Evolutionary conservation across 2,329 filamentous ascomycete genomes (phyloP), one percentile per base, ranked within the genome.

Genomic region (Macroventuria anomochaeta): DNA sequence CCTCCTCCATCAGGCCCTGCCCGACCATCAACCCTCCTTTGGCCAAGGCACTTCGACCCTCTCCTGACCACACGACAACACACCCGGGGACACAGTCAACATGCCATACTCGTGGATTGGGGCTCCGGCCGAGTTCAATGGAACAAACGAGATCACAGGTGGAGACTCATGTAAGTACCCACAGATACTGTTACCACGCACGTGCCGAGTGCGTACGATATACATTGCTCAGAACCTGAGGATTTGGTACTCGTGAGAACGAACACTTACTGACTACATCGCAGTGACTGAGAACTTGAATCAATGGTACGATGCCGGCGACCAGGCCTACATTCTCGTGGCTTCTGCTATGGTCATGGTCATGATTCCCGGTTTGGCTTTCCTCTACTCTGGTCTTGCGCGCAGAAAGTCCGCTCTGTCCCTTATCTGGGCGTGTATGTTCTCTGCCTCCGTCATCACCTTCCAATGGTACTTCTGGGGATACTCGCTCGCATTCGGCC

Each of bases 381-480:
- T 99, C 78, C 86, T 99, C 62, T 99, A 99, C 81, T 97, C 93
- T 11, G 95, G 95, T 64, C 88, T 97, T 63, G 93, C 95, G n/a
- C 89, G 95, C 63, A 87, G 95, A 82, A 99, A 99, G 81, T 97
- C 95, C 5, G 95, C 95, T 25, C 84, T 99, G 36, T 96, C 92
- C 61, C 89, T 97, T 82, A 95, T 99, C 71, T 97, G 93, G 91
- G 92, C 93, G 12, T 92, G 89, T 79, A 96, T 99, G 90, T 93
- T 89, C 75, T 95, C 92, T 39, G 89, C 89, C 73, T 93, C 90
- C 40, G 87, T 97, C 72, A 83, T 97, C 74, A 89, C 90, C 51
- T 97, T 99, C 81, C 95, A 99, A 80, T 99, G 95, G 95, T 97
- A 97, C 72, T 97, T 99, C 76, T 97, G 95, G 93, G 95, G 95